Conservation (phyloP, 805 yeast genomes). For the Yarrowia sp. region DNA sequence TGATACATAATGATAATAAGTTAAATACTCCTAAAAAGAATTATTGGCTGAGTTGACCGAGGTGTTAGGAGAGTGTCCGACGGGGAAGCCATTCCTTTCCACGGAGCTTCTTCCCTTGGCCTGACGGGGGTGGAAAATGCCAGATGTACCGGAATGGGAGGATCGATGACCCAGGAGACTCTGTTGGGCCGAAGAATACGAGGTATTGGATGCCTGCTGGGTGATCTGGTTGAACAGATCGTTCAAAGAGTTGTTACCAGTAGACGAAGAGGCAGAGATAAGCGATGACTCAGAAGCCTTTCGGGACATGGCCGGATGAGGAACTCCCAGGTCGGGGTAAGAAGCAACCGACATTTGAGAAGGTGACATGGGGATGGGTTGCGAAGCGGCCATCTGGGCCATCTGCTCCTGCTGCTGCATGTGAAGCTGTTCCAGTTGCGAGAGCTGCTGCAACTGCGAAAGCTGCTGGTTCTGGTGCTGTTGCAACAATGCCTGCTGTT, state of each 20-base stretch:
- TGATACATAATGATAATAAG: slow-evolving; percentile 13
- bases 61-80: slow-evolving; percentile 7
- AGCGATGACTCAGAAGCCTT: slow-evolving; percentile 2
- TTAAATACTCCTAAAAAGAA: slow-evolving; percentile 8
- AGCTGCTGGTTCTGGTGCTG: slow-evolving; percentile 20
- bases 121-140: slow-evolving; percentile 19
- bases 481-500: slow-evolving; percentile 2
- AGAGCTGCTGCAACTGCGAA: slow-evolving; percentile 14
- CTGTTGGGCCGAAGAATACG: not conserved
- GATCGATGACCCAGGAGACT: slow-evolving; percentile 13
- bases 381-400: slow-evolving; percentile 18
- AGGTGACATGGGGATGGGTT: slow-evolving; percentile 1
- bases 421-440: slow-evolving; percentile 11
- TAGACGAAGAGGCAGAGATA: not conserved
- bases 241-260: slow-evolving; percentile 19
- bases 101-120: slow-evolving; percentile 11
- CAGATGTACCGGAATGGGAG: not conserved
- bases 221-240: slow-evolving; percentile 21
- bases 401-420: slow-evolving; percentile 20
- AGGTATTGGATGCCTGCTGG: slow-evolving; percentile 18
- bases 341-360: slow-evolving; percentile 14
- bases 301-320: slow-evolving; percentile 20
- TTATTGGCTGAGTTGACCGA: slow-evolving; percentile 3
- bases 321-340: slow-evolving; percentile 12
- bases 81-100: not conserved